Conservation (phyloP, 257 asterid species). For the Handroanthus guayacan region DNA sequence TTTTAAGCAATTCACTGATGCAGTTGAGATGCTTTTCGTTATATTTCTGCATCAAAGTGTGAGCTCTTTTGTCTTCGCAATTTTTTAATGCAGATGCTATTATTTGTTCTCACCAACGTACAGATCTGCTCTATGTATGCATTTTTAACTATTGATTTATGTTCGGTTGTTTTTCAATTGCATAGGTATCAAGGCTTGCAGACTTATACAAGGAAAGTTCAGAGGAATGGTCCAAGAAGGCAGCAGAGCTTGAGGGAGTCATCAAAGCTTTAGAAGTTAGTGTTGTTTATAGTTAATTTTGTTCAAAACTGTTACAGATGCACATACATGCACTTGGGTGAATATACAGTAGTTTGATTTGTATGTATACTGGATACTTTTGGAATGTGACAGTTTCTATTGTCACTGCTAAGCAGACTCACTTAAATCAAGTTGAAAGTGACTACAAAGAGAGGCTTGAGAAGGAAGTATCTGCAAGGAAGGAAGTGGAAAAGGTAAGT, state of each 20-base stretch:
- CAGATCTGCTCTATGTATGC: slow-evolving; percentile 8
- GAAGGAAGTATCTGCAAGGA: slow-evolving; percentile 68
- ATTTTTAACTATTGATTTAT: slow-evolving; percentile 25
- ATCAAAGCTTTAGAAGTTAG: slow-evolving; percentile 94
- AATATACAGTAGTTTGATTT: slow-evolving; percentile 17
- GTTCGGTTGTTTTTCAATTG: slow-evolving; percentile 2
- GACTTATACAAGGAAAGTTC: slow-evolving; percentile 93
- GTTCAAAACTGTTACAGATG: slow-evolving; percentile 1
- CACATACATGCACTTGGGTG: not conserved
- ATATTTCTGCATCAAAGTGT: slow-evolving; percentile 13
- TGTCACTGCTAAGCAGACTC: slow-evolving; percentile 59
- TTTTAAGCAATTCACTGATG: not conserved
- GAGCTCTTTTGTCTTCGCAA: not conserved
- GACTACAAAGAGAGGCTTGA: slow-evolving; percentile 82
- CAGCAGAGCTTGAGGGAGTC: slow-evolving; percentile 96
- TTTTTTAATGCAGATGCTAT: not conserved
- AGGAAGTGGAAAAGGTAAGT: slow-evolving; percentile 71
- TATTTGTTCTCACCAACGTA: not conserved
- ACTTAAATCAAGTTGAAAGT: slow-evolving; percentile 72
- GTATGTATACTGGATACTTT: slow-evolving; percentile 1
- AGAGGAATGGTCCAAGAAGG: slow-evolving; percentile 96
- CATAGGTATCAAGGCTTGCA: slow-evolving; percentile 71
- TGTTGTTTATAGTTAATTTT: slow-evolving; percentile 21
- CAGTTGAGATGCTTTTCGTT: slow-evolving; percentile 8
- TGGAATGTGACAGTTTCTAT: slow-evolving; percentile 29